Evolutionary conservation across 1,284 basidiomycete species (phyloP), one percentile per base, ranked within the genome.

Genomic region (Gomphus bonarii): DNA sequence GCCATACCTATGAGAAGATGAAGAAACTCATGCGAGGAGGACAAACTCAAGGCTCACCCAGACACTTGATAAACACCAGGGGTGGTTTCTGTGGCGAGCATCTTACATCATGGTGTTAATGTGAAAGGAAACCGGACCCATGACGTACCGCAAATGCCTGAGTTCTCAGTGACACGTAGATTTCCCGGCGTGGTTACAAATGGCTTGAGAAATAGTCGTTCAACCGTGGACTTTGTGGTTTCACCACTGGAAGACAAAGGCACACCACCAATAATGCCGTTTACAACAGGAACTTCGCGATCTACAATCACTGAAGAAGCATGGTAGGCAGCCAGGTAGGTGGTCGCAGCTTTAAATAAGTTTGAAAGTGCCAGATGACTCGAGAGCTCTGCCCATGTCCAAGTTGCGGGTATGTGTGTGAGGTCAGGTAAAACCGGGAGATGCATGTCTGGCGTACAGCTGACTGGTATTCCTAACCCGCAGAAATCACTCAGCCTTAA

Each of bases 41-140:
- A 25, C 25, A 25, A 25, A 4, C 3, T 25, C 25, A 25, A 25
- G 3, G 2, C 25, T 28, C 31, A 55, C 54, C 54, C 80, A 3
- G 80, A 81, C 1, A 77, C 80, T 62, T 80, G 78, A 61, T 74
- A 78, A 0, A 82, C 78, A 16, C 75, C 76, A 9, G 74, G 72
- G 0, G 79, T 81, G 1, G 77, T 81, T 67, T 83, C 80, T 78
- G 58, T 28, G 28, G 11, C 31, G n/a, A 42, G n/a, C 53, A 6
- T 30, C 10, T 12, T 8, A 50, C 30, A 50, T 11, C 12, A 43
- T 43, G 3, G 3, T 25, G 25, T 25, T 25, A n/a, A n/a, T 16
- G 7, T 16, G 20, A 43, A 18, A 14, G 8, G 12, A 18, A 18
- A 43, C 12, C 6, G 8, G n/a, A 43, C 1, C 42, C 5, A 40